Base-by-base conservation (phyloP, 1,284 basidiomycete genomes). In the Tetrapyrgos nigripes region DNA sequence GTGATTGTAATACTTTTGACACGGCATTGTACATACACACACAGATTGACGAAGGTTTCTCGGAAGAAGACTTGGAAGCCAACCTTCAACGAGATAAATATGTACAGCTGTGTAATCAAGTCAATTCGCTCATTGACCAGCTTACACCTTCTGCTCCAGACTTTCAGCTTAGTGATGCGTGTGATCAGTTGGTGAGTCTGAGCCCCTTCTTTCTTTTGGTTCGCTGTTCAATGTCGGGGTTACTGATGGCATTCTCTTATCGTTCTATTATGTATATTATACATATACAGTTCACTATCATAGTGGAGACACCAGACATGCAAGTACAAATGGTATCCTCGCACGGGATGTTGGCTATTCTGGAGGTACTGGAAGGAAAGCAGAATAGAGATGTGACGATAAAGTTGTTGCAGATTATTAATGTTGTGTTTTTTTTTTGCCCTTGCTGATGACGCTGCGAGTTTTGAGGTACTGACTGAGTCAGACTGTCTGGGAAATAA, bases 291-390 rank as follows among this genome's bases (percentile, higher is more conserved):
- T 77, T 95, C 53, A 81, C 73, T 43, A 88, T 97, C 65, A 82
- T 97, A 62, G 82, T 86, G 43, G 93, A 94, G 53, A 84, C 88
- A 3, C 90, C 92, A n/a, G 95, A 96, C 66, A 93, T 97, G 84
- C 89, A 95, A 66, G 76, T 82, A 17, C 95, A 98, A 65, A 84
- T 98, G 43, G 91, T 98, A 10, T 89, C 90, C 13, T 90, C 91
- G 0, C 97, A 98, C 76, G 97, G 97, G 3, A 93, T 98, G 88
- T 81, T 98, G 6, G 94, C 95, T 1, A 92, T 98, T 57, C 77
- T 98, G 63, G 96, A 98, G 72, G 91, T 97, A 0, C 76, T 99
- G 33, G 96, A 98, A 74, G 86, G 88, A 14, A 87, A 90, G 55
- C 35, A 56, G 27, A n/a, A n/a, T n/a, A 81, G 94, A 57, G 95